These are phyloP conservation scores for Cyathus striatus DNA, from an alignment of 768 basidiomycete species.

Conservation along the genomic window DNA sequence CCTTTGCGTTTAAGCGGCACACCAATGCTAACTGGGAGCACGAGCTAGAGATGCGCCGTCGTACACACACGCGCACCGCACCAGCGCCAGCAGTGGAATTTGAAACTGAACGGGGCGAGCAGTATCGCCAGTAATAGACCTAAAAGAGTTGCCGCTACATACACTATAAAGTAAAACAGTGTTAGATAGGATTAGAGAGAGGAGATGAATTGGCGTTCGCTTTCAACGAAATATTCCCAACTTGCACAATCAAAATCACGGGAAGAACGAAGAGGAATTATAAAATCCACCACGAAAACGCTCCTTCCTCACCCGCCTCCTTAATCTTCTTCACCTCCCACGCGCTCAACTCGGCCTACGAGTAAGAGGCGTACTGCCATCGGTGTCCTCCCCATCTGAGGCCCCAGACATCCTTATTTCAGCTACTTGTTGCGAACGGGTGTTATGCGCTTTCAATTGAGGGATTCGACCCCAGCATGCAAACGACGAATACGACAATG, in stretches of 20 bases:
- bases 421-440: constrained; percentile 7
- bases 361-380: constrained; percentile 56
- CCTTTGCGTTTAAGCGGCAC: constrained; percentile 61
- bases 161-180: constrained; percentile 35
- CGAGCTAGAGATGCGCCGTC: constrained; percentile 36
- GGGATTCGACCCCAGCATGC: constrained; percentile 12
- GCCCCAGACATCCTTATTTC: no score
- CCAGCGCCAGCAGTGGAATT: constrained; percentile 32
- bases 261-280: constrained; percentile 53
- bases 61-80: constrained; percentile 41
- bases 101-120: constrained; percentile 59
- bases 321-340: not conserved
- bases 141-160: constrained; percentile 37
- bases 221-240: constrained; percentile 39
- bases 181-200: not conserved
- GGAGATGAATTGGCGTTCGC: constrained; percentile 26
- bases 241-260: constrained; percentile 46
- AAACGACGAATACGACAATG: constrained; percentile 13
- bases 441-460: constrained; percentile 18
- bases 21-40: constrained; percentile 58
- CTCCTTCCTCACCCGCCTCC: constrained; percentile 14
- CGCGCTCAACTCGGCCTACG: constrained; percentile 5
- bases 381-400: constrained; percentile 30
- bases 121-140: constrained; percentile 52
- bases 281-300: constrained; percentile 47